Base-by-base conservation (phyloP, 2,329 filamentous ascomycete species). In the Teratosphaeria destructans region DNA sequence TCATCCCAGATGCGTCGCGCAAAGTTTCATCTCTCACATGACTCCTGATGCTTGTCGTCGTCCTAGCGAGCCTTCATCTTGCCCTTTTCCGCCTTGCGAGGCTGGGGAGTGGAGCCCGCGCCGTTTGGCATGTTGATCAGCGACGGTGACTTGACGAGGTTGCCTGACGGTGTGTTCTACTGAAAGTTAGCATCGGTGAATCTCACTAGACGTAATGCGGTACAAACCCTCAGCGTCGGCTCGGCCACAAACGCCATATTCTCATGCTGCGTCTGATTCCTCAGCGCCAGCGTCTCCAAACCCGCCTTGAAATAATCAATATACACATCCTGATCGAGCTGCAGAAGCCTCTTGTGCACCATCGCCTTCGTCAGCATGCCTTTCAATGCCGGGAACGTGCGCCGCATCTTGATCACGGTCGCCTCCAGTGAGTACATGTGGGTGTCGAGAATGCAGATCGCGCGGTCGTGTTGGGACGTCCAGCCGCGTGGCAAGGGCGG, bases 371-470 rank as follows among this genome's bases (percentile, higher is more conserved):
- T 73, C 53, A 74, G 60, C 5, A 64, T 61, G 29, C 63, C 66
- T 10, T 59, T 39, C 29, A 73, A 59, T 49, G 69, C 64, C 11
- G 67, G 68, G 47, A 72, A 73, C 6, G 65, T 63, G 26, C 67
- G 60, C 8, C 68, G 66, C 4, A 74, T 56, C 53, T 70, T 69
- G 19, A 59, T 55, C 56, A 73, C 66, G 35, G 71, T 73, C n/a
- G 59, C 60, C 3, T 59, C 35, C n/a, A 66, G 64, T 3, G 64
- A 60, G 59, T 69, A 72, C 58, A 65, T 64, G 37, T 65, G 60
- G 10, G 64, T 66, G 57, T 74, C 72, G 10, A 73, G 67, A 23
- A 71, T 62, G 62, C 72, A 74, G 58, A 74, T 72, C 12, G 67
- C 68, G 52, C 65, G 65, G 60, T 74, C 72, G 57, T 72, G 69